Evolutionary conservation across 768 basidiomycete species (phyloP), one percentile per base, ranked within the genome.

Genomic region (Tulasnella sp.): DNA sequence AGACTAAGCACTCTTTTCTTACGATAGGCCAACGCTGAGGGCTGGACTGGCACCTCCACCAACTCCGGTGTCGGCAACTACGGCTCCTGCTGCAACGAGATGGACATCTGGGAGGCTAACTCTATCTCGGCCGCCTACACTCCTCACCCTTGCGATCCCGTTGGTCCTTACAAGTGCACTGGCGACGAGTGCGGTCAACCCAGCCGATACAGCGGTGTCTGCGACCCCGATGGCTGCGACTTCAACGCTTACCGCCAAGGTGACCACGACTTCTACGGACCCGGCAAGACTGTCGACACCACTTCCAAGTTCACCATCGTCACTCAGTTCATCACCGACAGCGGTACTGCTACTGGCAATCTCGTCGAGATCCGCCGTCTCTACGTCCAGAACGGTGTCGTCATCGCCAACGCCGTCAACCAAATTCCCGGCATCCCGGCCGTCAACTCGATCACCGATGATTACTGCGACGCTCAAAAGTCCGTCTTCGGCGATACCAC

Each of bases 231-330:
- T 80, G 89, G 89, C 69, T 90, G 89, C 83, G 89, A 89, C 81
- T 90, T 89, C 87, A 90, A 89, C 87, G 88, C 89, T 44, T 90
- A 82, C 86, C 88, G 89, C 82, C 85, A 87, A 86, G 89, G 88
- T 40, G 81, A 85, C 83, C 74, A 39, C 15, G 79, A 81, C 73
- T 90, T 88, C 87, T 85, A 86, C 82, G 89, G 89, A 55, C 81
- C 82, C 32, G 86, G 86, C 79, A 81, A 82, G 82, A 87, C 84
- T 75, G 86, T 89, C 83, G 86, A 89, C 85, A 89, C 88, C 82
- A 84, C 78, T 82, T 81, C 83, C 79, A 85, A 84, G 80, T 85
- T 90, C 85, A 90, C 88, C 76, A 87, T 89, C 82, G 88, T 89
- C 83, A 89, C 89, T 74, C 89, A 90, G 82, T 89, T 89, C 86